A percentile compares a stretch with the other conserved stretches of the same genome.
These are phyloP conservation scores for Alternaria sp. DNA, from an alignment of 2,329 filamentous ascomycete genomes.

Conservation along the genomic window DNA sequence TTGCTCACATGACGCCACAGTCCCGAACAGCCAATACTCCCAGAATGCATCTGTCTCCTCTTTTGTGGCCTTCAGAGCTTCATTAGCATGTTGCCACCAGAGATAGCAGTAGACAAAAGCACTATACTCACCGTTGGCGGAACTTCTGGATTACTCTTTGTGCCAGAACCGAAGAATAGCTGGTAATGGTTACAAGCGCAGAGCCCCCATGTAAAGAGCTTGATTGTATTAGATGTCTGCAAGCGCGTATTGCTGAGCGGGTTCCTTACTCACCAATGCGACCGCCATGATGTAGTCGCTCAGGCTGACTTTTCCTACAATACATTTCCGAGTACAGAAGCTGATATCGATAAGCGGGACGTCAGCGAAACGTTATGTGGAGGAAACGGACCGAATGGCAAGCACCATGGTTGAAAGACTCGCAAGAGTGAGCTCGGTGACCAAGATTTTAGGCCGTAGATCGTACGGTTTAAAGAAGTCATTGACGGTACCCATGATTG, in stretches of 20 bases:
- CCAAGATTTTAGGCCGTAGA: slow-evolving; percentile 30
- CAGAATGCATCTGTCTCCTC: neutral
- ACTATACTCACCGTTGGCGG: slow-evolving; percentile 1
- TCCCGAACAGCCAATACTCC: slow-evolving; percentile 7
- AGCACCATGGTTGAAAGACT: slow-evolving; percentile 34
- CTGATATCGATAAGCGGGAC: slow-evolving; percentile 13
- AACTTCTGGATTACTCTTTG: slow-evolving; percentile 3
- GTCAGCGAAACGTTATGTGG: neutral
- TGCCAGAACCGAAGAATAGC: slow-evolving; percentile 33
- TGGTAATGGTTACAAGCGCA: slow-evolving; percentile 42
- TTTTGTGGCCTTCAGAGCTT: neutral
- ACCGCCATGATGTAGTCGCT: slow-evolving; percentile 37
- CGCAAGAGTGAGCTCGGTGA: slow-evolving; percentile 34
- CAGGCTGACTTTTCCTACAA: slow-evolving; percentile 32
- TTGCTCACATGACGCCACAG: slow-evolving; percentile 25
- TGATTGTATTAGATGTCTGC: neutral
- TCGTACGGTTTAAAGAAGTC: slow-evolving; percentile 34
- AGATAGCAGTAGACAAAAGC: neutral
- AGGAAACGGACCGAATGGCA: slow-evolving; percentile 18
- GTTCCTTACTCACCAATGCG: slow-evolving; percentile 26
- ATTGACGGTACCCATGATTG: slow-evolving; percentile 18
- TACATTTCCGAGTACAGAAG: slow-evolving; percentile 38
- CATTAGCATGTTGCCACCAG: neutral
- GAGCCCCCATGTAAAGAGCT: slow-evolving; percentile 41
- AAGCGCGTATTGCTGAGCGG: neutral